phyloP scores from a whole-genome alignment of 2,329 filamentous ascomycete species.

The Aspergillus ibericus region DNA sequence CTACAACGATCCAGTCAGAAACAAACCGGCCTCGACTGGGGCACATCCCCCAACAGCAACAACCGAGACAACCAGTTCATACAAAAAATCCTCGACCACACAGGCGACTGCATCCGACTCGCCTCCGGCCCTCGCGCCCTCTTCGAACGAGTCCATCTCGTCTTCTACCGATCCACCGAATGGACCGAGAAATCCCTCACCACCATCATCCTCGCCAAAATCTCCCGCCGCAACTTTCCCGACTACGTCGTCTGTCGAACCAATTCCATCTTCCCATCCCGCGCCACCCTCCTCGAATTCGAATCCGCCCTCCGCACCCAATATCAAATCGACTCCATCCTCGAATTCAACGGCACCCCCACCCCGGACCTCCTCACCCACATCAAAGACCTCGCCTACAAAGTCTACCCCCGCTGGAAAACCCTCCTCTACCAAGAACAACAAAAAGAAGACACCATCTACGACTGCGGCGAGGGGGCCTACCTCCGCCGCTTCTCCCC shows the following conservation, averaged over 20 bases:
- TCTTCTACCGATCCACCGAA: slow-evolving; percentile 93
- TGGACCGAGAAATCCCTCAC: slow-evolving; percentile 98
- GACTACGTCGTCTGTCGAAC: slow-evolving; percentile 88
- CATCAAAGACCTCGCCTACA: slow-evolving; percentile 70
- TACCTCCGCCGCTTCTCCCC: slow-evolving; percentile 89
- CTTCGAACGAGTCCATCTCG: slow-evolving; percentile 90
- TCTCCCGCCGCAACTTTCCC: slow-evolving; percentile 83
- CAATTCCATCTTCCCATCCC: slow-evolving; percentile 80
- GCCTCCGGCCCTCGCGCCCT: slow-evolving; percentile 71
- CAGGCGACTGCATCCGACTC: slow-evolving; percentile 81
- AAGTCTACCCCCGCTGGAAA: slow-evolving; percentile 79
- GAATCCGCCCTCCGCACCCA: slow-evolving; percentile 83
- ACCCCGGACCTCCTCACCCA: slow-evolving; percentile 64
- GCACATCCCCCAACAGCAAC: slow-evolving; percentile 51
- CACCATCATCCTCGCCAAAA: slow-evolving; percentile 89
- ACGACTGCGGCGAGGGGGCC: slow-evolving; percentile 79
- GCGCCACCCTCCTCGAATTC: slow-evolving; percentile 77
- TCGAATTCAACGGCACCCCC: slow-evolving; percentile 75
- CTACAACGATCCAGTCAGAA: slow-evolving; percentile 71
- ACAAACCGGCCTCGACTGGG: slow-evolving; percentile 72
- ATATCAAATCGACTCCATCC: slow-evolving; percentile 73
- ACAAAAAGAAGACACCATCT: slow-evolving; percentile 72
- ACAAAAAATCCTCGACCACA: slow-evolving; percentile 71
- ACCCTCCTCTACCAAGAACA: slow-evolving; percentile 70
- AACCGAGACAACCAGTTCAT: slow-evolving; percentile 75